These are phyloP conservation scores for Hemisphaericaspora subhashii DNA, from an alignment of 1,139 yeast genomes.

Conservation along the genomic window DNA sequence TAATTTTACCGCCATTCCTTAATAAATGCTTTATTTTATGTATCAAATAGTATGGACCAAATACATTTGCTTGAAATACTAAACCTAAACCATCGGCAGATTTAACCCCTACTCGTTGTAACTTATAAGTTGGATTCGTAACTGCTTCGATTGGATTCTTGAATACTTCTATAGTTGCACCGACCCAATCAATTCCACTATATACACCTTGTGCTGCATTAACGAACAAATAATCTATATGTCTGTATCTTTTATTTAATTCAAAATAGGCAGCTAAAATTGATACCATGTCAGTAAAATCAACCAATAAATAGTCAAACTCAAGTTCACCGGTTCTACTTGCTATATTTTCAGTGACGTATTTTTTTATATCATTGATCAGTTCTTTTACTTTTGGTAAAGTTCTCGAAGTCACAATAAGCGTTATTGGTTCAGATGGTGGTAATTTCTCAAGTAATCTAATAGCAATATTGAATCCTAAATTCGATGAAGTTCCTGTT, in stretches of 20 bases:
- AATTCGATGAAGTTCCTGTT: slow-evolving; percentile 59
- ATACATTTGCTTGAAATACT: slow-evolving; percentile 92
- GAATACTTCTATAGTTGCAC: slow-evolving; percentile 67
- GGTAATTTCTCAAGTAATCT: slow-evolving; percentile 66
- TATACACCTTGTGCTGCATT: slow-evolving; percentile 92
- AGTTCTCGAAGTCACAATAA: slow-evolving; percentile 86
- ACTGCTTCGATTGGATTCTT: slow-evolving; percentile 73
- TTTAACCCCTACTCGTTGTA: slow-evolving; percentile 72
- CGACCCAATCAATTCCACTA: slow-evolving; percentile 81
- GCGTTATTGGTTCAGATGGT: slow-evolving; percentile 56
- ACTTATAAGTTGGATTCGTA: slow-evolving; percentile 81
- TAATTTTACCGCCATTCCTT: slow-evolving; percentile 56
- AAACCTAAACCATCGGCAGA: slow-evolving; percentile 77
- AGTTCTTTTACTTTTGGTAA: slow-evolving; percentile 79
- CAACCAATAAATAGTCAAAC: slow-evolving; percentile 83
- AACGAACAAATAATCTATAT: slow-evolving; percentile 74
- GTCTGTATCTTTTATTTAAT: slow-evolving; percentile 57
- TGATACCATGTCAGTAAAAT: slow-evolving; percentile 89
- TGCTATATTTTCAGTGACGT: slow-evolving; percentile 37
- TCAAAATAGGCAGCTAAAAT: slow-evolving; percentile 74
- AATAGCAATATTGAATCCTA: slow-evolving; percentile 84
- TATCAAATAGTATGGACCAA: slow-evolving; percentile 86
- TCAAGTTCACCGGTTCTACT: slow-evolving; percentile 58
- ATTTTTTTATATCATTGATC: slow-evolving; percentile 58
- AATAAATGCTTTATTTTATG: slow-evolving; percentile 60